Evolutionary conservation across 2,329 filamentous ascomycete species (phyloP).

Genomic region (Beauveria australis): DNA sequence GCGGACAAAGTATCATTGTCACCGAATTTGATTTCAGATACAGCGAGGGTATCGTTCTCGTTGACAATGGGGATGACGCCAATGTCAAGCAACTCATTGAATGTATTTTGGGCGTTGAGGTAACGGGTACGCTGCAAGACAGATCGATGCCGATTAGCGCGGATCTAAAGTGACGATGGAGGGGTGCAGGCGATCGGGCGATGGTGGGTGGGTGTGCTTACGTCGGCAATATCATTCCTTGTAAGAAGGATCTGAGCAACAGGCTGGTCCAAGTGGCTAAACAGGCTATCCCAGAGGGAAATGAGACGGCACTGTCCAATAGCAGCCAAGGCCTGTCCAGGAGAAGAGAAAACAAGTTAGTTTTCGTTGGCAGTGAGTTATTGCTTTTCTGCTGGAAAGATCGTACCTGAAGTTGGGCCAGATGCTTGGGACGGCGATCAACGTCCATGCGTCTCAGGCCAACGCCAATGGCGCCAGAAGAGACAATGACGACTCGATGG

Average conservation of each 20-base stretch:
- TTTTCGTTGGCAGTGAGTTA: neutral
- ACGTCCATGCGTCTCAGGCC: constrained; percentile 86
- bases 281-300: constrained; percentile 90
- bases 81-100: constrained; percentile 83
- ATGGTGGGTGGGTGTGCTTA: constrained; percentile 31
- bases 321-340: constrained; percentile 68
- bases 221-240: constrained; percentile 91
- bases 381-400: neutral
- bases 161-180: constrained; percentile 4
- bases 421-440: constrained; percentile 77
- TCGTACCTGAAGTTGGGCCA: constrained; percentile 65
- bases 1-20: constrained; percentile 97
- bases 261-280: constrained; percentile 78
- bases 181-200: neutral
- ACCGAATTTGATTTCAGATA: constrained; percentile 98
- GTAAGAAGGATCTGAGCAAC: constrained; percentile 93
- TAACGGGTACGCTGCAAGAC: constrained; percentile 70
- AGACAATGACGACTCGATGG: constrained; percentile 91
- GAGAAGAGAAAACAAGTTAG: neutral
- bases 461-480: constrained; percentile 93
- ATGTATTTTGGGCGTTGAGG: constrained; percentile 91
- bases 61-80: constrained; percentile 98
- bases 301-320: constrained; percentile 95
- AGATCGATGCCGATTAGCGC: constrained; percentile 3
- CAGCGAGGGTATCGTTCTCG: constrained; percentile 93